These are phyloP conservation scores for Neurospora sp. DNA, from an alignment of 495 filamentous ascomycete species.

Conservation along the genomic window DNA sequence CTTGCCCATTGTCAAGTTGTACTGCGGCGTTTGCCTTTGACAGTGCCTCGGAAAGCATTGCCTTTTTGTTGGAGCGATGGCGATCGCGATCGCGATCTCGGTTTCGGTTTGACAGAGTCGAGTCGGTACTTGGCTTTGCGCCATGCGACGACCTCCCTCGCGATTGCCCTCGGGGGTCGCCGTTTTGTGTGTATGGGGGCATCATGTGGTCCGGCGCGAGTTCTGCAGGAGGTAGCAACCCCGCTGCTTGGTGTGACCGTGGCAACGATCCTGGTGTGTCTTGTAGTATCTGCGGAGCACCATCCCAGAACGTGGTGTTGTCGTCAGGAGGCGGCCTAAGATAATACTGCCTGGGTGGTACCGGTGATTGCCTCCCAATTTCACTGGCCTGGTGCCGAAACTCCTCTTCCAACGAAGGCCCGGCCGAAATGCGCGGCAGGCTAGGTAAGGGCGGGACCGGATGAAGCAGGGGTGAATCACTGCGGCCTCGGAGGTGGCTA, in stretches of 20 bases:
- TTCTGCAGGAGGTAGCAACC: slow-evolving; percentile 7
- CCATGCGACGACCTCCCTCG: slow-evolving; percentile 40
- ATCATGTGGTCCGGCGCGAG: slow-evolving; percentile 11
- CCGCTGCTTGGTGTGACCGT: slow-evolving; percentile 3
- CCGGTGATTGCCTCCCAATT: slow-evolving; percentile 8
- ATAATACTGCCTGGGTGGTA: background rate
- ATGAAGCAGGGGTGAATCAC: slow-evolving; percentile 12
- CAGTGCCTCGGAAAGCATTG: slow-evolving; percentile 84
- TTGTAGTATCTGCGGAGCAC: slow-evolving; percentile 7
- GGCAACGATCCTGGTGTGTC: slow-evolving; percentile 11
- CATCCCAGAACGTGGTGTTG: slow-evolving; percentile 15
- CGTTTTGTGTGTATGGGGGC: slow-evolving; percentile 23
- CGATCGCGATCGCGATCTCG: slow-evolving; percentile 2
- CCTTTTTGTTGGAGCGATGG: slow-evolving; percentile 41
- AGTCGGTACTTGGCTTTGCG: slow-evolving; percentile 31
- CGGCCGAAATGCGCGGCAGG: slow-evolving; percentile 29
- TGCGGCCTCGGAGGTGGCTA: slow-evolving; percentile 2
- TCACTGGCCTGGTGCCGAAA: slow-evolving; percentile 16
- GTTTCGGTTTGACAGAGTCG: slow-evolving; percentile 16
- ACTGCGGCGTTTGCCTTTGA: slow-evolving; percentile 95
- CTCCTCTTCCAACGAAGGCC: slow-evolving; percentile 28
- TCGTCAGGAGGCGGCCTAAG: background rate
- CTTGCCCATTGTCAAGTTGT: slow-evolving; percentile 85
- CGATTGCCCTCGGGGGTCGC: slow-evolving; percentile 33
- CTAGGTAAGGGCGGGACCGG: slow-evolving; percentile 20